These are phyloP conservation scores for Penicillium olsonii DNA, from an alignment of 2,329 filamentous ascomycete genomes.

Conservation along the genomic window DNA sequence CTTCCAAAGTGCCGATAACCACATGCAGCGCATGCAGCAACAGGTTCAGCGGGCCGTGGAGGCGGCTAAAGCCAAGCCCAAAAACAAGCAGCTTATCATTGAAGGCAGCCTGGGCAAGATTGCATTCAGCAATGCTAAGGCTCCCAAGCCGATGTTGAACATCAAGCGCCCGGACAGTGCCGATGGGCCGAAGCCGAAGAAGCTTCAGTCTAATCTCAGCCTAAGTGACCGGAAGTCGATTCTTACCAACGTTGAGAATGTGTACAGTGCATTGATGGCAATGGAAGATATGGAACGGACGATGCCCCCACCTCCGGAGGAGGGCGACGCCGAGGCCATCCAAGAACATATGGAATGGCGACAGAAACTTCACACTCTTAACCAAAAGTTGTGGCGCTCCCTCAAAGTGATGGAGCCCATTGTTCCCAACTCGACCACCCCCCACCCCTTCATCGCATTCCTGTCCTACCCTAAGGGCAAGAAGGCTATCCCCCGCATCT, in stretches of 20 bases:
- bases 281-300: conserved; percentile 90
- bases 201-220: conserved; percentile 53
- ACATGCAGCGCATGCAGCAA: conserved; percentile 98
- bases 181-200: conserved; percentile 57
- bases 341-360: conserved; percentile 80
- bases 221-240: conserved; percentile 77
- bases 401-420: conserved; percentile 94
- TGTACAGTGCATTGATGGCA: conserved; percentile 86
- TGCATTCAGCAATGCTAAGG: conserved; percentile 98
- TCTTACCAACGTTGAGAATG: conserved; percentile 80
- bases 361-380: conserved; percentile 68
- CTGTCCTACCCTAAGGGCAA: conserved; percentile 94
- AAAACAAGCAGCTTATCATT: conserved; percentile 95
- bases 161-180: conserved; percentile 82
- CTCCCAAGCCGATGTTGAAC: conserved; percentile 89
- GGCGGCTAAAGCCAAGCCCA: conserved; percentile 94
- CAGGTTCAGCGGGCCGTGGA: conserved; percentile 97
- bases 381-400: conserved; percentile 77
- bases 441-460: conserved; percentile 94
- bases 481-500: conserved; percentile 90
- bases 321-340: conserved; percentile 68
- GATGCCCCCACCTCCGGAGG: conserved; percentile 68
- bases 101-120: conserved; percentile 97
- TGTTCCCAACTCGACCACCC: conserved; percentile 64
- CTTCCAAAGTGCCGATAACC: conserved; percentile 84